phyloP scores from a whole-genome alignment of 1,284 basidiomycete species.

The Ceraceosorus guamensis region DNA sequence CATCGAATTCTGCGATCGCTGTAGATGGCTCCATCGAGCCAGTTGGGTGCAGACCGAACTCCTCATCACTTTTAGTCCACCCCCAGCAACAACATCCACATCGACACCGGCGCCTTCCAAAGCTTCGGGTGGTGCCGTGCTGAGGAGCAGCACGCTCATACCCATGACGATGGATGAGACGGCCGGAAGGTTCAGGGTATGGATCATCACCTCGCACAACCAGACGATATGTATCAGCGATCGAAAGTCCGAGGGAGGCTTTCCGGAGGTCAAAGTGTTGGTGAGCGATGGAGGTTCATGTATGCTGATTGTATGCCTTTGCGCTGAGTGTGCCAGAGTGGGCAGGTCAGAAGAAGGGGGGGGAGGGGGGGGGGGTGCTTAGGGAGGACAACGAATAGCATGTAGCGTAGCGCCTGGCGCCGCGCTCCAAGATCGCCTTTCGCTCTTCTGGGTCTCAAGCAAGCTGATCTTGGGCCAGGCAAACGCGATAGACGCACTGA shows the following conservation, averaged over 20 bases:
- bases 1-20: slow-evolving; percentile 15
- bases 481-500: too few relatives aligned
- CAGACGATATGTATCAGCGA: slow-evolving; percentile 10
- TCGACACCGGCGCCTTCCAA: background rate
- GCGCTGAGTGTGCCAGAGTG: background rate
- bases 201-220: slow-evolving; percentile 3
- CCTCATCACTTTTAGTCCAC: slow-evolving; percentile 10
- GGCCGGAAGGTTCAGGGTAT: slow-evolving; percentile 14
- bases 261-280: slow-evolving; percentile 18
- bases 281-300: background rate
- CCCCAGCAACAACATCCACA: background rate
- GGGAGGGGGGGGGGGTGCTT: too few relatives aligned
- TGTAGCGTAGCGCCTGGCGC: too few relatives aligned
- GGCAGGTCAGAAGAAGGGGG: too few relatives aligned
- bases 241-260: slow-evolving; percentile 12
- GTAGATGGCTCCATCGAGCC: slow-evolving; percentile 16
- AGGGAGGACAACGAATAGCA: too few relatives aligned
- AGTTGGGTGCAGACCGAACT: slow-evolving; percentile 17
- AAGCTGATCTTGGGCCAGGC: too few relatives aligned
- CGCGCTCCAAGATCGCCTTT: too few relatives aligned
- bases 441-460: too few relatives aligned
- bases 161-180: slow-evolving; percentile 8
- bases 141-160: slow-evolving; percentile 7
- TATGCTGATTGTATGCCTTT: too few relatives aligned
- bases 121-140: background rate